These are phyloP conservation scores for Leucocoprinus leucothites DNA, from an alignment of 768 basidiomycete species.

Conservation along the genomic window DNA sequence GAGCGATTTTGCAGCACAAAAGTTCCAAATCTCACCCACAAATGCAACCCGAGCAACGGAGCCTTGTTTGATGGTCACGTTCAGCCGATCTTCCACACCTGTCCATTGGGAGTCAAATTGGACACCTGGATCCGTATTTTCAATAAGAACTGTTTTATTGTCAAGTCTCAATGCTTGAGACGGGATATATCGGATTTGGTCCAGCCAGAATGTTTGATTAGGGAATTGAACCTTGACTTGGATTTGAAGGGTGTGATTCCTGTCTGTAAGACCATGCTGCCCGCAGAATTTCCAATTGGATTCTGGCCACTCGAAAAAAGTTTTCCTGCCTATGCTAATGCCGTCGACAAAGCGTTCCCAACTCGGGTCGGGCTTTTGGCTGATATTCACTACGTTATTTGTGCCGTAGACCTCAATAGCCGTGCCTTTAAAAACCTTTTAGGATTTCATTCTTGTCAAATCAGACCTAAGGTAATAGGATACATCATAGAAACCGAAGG, in stretches of 20 bases:
- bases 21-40: constrained; percentile 16
- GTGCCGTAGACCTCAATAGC: constrained; percentile 16
- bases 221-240: constrained; percentile 8
- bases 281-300: constrained; percentile 25
- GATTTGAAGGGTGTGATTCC: constrained; percentile 24
- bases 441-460: neutral
- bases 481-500: constrained; percentile 28
- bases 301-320: constrained; percentile 16
- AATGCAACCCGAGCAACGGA: constrained; percentile 20
- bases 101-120: constrained; percentile 21
- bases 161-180: constrained; percentile 17
- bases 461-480: neutral
- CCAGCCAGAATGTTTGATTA: constrained; percentile 26
- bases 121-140: constrained; percentile 19
- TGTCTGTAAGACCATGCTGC: constrained; percentile 17
- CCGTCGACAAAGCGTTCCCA: constrained; percentile 6
- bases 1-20: constrained; percentile 15
- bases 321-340: constrained; percentile 15
- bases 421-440: constrained; percentile 13
- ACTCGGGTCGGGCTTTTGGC: constrained; percentile 18
- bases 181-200: constrained; percentile 23
- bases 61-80: constrained; percentile 15
- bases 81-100: constrained; percentile 15
- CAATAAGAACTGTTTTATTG: constrained; percentile 17
- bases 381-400: constrained; percentile 14